Percentiles rank a stretch among this genome's conserved stretches.
Evolutionary conservation across 345 rosid species (phyloP).

Genomic region (Camelina hispida): DNA sequence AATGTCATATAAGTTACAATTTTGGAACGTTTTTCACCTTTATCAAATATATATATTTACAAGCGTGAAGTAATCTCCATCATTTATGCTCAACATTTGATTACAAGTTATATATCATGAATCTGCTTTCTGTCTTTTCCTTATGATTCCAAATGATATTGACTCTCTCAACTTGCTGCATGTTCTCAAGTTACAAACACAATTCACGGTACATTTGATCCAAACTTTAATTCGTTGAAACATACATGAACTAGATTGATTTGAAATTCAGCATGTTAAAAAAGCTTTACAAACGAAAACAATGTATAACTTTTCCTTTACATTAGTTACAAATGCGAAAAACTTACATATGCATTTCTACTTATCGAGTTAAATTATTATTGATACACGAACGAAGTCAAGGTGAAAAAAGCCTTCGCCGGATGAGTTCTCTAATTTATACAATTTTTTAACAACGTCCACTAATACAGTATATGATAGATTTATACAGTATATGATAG

Average conservation of each 20-base stretch:
- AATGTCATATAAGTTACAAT: conserved; percentile 9
- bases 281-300: not conserved
- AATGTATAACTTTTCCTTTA: not conserved
- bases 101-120: conserved; percentile 33
- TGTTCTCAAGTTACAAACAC: conserved; percentile 14
- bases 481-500: not conserved
- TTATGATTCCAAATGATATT: conserved; percentile 38
- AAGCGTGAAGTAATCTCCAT: conserved; percentile 42
- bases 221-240: conserved; percentile 2
- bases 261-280: not conserved
- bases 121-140: conserved; percentile 41
- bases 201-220: conserved; percentile 18
- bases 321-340: not conserved
- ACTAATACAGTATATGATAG: not conserved
- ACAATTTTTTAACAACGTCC: not conserved
- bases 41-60: conserved; percentile 18
- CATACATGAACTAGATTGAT: not conserved
- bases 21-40: conserved; percentile 10
- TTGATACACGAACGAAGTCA: not conserved
- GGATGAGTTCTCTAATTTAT: not conserved
- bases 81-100: conserved; percentile 35
- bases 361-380: not conserved
- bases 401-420: no score
- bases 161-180: conserved; percentile 34
- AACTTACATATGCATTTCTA: not conserved